Conservation (phyloP, 2,329 filamentous ascomycete genomes). For the Colletotrichum sojae region DNA sequence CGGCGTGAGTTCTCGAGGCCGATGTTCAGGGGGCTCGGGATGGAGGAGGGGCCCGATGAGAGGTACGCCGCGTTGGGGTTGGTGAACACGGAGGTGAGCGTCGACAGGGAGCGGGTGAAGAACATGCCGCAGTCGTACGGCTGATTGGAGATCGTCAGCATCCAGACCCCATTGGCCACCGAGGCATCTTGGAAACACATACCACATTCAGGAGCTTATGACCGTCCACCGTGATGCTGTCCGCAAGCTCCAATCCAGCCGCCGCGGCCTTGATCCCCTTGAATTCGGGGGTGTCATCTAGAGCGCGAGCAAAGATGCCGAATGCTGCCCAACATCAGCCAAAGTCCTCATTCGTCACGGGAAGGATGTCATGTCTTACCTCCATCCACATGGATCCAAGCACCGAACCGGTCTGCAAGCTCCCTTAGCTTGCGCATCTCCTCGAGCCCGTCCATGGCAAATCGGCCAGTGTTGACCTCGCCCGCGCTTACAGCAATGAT, state of each 20-base stretch:
- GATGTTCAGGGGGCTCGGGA: constrained; percentile 88
- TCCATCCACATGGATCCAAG: constrained; percentile 93
- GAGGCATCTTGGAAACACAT: constrained; percentile 48
- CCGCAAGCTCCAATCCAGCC: constrained; percentile 82
- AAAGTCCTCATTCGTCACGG: neutral
- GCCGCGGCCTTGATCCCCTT: constrained; percentile 62
- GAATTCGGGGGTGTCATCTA: constrained; percentile 73
- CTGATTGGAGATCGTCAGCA: constrained; percentile 48
- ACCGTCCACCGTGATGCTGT: constrained; percentile 88
- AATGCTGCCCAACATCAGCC: constrained; percentile 70
- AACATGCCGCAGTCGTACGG: constrained; percentile 96
- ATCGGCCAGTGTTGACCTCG: constrained; percentile 92
- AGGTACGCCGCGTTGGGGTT: constrained; percentile 93
- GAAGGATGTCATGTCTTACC: constrained; percentile 56
- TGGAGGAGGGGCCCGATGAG: constrained; percentile 55
- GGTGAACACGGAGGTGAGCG: constrained; percentile 77
- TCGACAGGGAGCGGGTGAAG: constrained; percentile 75
- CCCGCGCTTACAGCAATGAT: constrained; percentile 87
- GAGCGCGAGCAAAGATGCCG: constrained; percentile 81
- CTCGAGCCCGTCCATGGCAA: constrained; percentile 69
- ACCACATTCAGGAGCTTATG: constrained; percentile 95
- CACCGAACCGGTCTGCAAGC: constrained; percentile 79
- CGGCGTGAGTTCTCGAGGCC: constrained; percentile 93
- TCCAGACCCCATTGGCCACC: neutral
- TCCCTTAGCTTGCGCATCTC: constrained; percentile 76